A percentile compares a stretch with the other conserved stretches of the same genome.
Conservation (phyloP, 768 basidiomycete genomes). For the Psilocybe sp. region DNA sequence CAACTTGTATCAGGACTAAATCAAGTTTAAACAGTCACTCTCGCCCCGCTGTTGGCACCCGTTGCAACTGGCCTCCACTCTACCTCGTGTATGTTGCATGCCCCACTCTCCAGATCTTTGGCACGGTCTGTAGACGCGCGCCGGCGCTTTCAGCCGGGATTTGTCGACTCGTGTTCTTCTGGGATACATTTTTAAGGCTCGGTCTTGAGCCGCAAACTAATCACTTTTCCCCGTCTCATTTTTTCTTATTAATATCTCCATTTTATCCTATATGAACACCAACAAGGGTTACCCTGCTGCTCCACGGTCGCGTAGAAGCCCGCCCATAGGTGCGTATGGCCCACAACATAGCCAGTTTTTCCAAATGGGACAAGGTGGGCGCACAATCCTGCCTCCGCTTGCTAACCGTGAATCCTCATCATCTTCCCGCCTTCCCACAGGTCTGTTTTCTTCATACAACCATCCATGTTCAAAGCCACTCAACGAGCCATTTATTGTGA, state of each 20-base stretch:
- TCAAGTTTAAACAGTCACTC: constrained; percentile 13
- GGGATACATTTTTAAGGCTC: constrained; percentile 39
- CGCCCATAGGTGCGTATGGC: constrained; percentile 63
- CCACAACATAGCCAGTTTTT: constrained; percentile 56
- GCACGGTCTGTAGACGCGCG: too few species aligned
- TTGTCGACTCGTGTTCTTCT: constrained; percentile 17
- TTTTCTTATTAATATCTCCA: constrained; percentile 58
- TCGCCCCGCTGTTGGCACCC: constrained; percentile 25
- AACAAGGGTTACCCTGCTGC: constrained; percentile 67
- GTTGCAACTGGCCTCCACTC: constrained; percentile 34
- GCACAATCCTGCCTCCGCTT: constrained; percentile 85
- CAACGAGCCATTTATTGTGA: constrained; percentile 51
- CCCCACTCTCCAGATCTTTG: constrained; percentile 37
- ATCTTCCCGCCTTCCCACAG: constrained; percentile 82
- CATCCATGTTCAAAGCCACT: constrained; percentile 47
- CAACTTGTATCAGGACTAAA: constrained; percentile 14
- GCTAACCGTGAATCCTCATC: constrained; percentile 64
- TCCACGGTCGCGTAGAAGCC: constrained; percentile 66
- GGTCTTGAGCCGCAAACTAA: constrained; percentile 14
- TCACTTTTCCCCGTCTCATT: constrained; percentile 49
- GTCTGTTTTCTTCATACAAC: constrained; percentile 70
- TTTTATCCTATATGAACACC: constrained; percentile 62
- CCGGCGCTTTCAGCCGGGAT: constrained; percentile 9
- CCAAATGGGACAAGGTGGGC: constrained; percentile 84
- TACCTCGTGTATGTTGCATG: constrained; percentile 57